Percentiles rank a stretch among this genome's conserved stretches.
Conservation (phyloP, 106 monocot genomes). For the Posidonia australis region DNA sequence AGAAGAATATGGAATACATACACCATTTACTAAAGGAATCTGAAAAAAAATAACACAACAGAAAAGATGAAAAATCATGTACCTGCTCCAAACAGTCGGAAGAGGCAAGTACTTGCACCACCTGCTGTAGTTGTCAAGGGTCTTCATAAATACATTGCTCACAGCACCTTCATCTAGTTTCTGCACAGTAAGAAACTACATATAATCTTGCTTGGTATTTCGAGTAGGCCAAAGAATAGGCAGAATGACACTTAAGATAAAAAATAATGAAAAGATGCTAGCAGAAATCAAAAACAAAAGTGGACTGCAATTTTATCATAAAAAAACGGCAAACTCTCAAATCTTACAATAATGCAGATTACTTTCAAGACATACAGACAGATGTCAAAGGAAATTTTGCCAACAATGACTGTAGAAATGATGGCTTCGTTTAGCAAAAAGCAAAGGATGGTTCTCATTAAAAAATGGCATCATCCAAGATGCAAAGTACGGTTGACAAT, state of each 20-base stretch:
- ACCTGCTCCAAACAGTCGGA: conserved; percentile 79
- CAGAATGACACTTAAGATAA: neutral
- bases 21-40: too few species aligned
- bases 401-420: too few species aligned
- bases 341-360: neutral
- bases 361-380: too few species aligned
- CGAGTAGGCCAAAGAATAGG: neutral
- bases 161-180: conserved; percentile 80
- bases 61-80: conserved; percentile 3
- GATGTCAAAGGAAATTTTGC: too few species aligned
- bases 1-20: too few species aligned
- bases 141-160: conserved; percentile 55
- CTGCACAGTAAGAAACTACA: conserved; percentile 6
- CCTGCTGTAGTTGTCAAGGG: conserved; percentile 83
- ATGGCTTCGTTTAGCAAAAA: too few species aligned
- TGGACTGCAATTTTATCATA: too few species aligned
- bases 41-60: neutral
- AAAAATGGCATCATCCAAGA: too few species aligned
- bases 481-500: too few species aligned
- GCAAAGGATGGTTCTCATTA: too few species aligned
- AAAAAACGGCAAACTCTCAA: too few species aligned
- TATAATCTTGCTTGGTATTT: neutral
- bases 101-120: conserved; percentile 89
- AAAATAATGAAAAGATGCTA: neutral
- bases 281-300: too few species aligned